Percentiles rank a stretch among this genome's conserved stretches.
phyloP scores from a whole-genome alignment of 2,329 filamentous ascomycete genomes.

The Fonsecaea erecta region DNA sequence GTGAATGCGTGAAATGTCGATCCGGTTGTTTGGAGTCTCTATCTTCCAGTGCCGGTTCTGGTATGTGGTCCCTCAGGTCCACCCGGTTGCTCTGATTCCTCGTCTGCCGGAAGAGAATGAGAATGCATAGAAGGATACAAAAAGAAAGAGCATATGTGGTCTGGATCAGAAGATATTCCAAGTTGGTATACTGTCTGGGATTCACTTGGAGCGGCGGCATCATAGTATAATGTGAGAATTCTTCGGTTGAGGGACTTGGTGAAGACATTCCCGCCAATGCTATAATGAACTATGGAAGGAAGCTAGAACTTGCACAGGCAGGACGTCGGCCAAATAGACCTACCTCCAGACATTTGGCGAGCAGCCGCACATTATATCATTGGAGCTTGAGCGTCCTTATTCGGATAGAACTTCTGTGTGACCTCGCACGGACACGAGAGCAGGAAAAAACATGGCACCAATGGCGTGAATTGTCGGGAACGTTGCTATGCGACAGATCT shows the following conservation, averaged over 20 bases:
- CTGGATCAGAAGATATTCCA: background rate
- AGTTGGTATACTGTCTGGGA: background rate
- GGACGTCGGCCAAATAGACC: background rate
- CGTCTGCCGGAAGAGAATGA: background rate
- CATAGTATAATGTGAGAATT: conserved; percentile 8
- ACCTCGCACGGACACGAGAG: conserved; percentile 16
- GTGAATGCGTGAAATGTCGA: background rate
- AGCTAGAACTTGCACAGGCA: background rate
- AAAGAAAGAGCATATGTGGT: conserved; percentile 8
- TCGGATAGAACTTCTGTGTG: conserved; percentile 8
- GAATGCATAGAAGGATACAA: conserved; percentile 11
- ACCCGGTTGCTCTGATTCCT: background rate
- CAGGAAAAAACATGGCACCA: conserved; percentile 10
- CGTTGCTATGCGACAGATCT: conserved; percentile 17
- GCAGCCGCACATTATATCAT: conserved; percentile 4
- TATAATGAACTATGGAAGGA: background rate
- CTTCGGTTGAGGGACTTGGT: background rate
- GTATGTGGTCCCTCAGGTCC: background rate
- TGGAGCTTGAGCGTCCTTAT: background rate
- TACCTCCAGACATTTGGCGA: conserved; percentile 3
- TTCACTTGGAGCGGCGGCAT: conserved; percentile 9
- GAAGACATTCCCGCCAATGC: conserved; percentile 2
- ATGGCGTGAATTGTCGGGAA: background rate
- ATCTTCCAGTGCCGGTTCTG: background rate
- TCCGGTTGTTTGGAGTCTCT: background rate